Base-by-base conservation (phyloP, 176 grass and related monocot species). In the Pontederia paniculata region DNA sequence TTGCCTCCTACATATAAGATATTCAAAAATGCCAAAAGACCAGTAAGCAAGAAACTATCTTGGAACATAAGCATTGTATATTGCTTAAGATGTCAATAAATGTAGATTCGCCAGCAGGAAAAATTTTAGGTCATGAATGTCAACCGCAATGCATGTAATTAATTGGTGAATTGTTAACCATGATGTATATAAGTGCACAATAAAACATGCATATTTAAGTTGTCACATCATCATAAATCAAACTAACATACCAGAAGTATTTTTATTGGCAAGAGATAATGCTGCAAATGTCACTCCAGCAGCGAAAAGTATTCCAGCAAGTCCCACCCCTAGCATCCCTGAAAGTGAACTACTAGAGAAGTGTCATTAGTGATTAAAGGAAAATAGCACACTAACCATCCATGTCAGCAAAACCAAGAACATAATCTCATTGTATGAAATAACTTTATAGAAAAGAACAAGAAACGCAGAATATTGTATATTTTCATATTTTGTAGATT, bases 291-390 rank as follows among this genome's bases (percentile, higher is more conserved):
- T 70, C 57, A 87, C 17, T 19, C 71, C 80, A 60, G 86, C 68
- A 57, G 83, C 15, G 67, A 97, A 87, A 70, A 97, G 65, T 22
- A 75, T 49, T n/a, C 82, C 86, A 54, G 83, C 91, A 54, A 97
- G 71, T 49, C 67, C 68, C 67, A 74, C 71, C 81, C 86, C 91
- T 48, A 90, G 63, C 80, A 83, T 56, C 45, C 76, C 90, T 96
- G 82, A 71, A 75, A 77, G 60, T 69, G 73, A 73, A 76, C 88
- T 91, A 91, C 54, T 72, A 79, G 46, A 44, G 23, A 60, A 78
- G 75, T 71, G 62, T 58, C 72, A 85, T 78, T 44, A 80, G 76
- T 31, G 15, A 18, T 61, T 42, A 31, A 45, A 61, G 44, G 44
- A 9, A 9, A 10, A 20, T 44, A 5, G 7, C 5, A 16, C 15